Evolutionary conservation across 2,329 filamentous ascomycete genomes (phyloP).

Genomic region (Cryphonectria carpinicola): DNA sequence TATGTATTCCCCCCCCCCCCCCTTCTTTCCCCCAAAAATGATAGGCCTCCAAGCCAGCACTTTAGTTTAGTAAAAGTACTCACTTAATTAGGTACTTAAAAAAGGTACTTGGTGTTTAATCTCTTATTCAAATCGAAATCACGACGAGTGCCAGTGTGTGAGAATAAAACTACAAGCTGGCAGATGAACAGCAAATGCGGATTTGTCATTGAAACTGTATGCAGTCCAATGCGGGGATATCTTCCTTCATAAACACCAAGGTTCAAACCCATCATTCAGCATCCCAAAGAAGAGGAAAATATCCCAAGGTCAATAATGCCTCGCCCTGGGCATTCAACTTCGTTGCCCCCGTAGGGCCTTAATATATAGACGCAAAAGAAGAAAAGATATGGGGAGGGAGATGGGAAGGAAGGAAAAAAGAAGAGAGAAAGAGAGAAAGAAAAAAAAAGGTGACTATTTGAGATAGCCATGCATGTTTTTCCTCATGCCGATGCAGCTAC

Average conservation of each 20-base stretch:
- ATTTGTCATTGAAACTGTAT: constrained; percentile 4
- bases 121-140: not conserved
- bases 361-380: not conserved
- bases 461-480: constrained; percentile 2
- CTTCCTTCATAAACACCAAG: constrained; percentile 9
- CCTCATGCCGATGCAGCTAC: not conserved
- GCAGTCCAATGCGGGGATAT: constrained; percentile 9
- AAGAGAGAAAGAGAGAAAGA: not conserved
- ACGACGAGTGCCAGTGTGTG: not conserved
- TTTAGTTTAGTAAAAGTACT: not conserved
- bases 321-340: not conserved
- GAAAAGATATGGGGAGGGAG: not conserved
- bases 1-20: not conserved
- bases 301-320: too few relatives aligned
- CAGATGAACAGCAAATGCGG: not conserved
- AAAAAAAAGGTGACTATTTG: not conserved
- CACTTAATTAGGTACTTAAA: not conserved
- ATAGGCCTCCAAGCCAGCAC: not conserved
- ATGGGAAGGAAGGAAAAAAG: not conserved
- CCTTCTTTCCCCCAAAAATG: not conserved
- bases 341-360: not conserved
- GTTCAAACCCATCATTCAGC: not conserved
- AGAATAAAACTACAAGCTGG: not conserved
- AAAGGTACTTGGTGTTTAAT: not conserved
- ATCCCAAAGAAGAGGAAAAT: not conserved